Evolutionary conservation across 164 flowering plant genomes (phyloP).

Genomic region (Vitis rupestris): DNA sequence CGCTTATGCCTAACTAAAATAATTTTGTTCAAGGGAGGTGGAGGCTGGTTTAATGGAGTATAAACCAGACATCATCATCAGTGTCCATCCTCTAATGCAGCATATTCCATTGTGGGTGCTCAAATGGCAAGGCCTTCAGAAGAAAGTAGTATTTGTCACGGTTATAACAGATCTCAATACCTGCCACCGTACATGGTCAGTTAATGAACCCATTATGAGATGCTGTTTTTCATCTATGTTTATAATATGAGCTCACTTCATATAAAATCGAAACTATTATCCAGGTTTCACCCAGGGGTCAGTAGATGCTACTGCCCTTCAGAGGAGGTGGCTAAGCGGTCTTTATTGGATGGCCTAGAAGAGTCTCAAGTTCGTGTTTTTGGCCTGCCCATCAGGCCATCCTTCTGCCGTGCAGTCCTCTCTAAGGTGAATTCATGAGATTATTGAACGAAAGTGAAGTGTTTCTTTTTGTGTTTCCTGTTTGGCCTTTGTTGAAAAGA

Average conservation of each 20-base stretch:
- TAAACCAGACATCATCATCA: conserved; percentile 94
- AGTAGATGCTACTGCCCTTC: conserved; percentile 95
- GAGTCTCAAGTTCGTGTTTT: conserved; percentile 74
- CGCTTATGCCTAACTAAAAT: background rate
- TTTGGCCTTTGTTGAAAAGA: background rate
- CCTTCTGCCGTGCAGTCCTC: conserved; percentile 74
- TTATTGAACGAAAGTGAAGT: background rate
- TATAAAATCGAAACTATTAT: background rate
- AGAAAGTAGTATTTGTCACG: conserved; percentile 88
- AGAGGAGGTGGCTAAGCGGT: conserved; percentile 85
- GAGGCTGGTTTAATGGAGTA: conserved; percentile 98
- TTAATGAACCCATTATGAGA: background rate
- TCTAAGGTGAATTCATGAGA: conserved; percentile 47
- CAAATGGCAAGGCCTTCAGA: conserved; percentile 88
- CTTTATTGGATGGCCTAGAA: conserved; percentile 67
- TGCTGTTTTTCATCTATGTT: background rate
- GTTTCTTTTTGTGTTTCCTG: too few species aligned
- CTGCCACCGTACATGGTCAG: conserved; percentile 93
- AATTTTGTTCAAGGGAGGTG: conserved; percentile 55
- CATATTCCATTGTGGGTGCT: conserved; percentile 95
- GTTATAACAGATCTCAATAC: conserved; percentile 92
- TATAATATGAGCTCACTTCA: background rate
- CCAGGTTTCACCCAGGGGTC: conserved; percentile 89
- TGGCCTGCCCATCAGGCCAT: conserved; percentile 90
- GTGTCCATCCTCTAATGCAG: conserved; percentile 98